phyloP scores from a whole-genome alignment of 2,329 filamentous ascomycete species.

The Xylariaceae sp. region DNA sequence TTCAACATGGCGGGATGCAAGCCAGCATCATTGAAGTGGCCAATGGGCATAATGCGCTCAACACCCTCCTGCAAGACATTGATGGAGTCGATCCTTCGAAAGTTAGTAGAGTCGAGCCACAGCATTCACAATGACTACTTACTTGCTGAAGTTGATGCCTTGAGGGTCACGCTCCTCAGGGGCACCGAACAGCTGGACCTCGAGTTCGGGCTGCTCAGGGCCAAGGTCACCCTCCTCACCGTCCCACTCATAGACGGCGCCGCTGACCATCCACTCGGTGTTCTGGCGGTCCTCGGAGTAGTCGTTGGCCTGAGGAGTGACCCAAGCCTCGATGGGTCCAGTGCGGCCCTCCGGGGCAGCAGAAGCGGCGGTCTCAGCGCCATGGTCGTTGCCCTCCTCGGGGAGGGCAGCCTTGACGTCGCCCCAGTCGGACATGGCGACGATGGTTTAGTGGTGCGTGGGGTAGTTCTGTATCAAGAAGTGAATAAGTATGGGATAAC shows the following conservation, averaged over 20 bases:
- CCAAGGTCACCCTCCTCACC: slow-evolving; percentile 86
- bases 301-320: slow-evolving; percentile 44
- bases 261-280: slow-evolving; percentile 51
- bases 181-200: slow-evolving; percentile 70
- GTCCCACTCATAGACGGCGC: slow-evolving; percentile 76
- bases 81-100: slow-evolving; percentile 51
- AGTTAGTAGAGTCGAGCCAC: slow-evolving; percentile 6
- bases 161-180: slow-evolving; percentile 54
- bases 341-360: slow-evolving; percentile 4
- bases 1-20: slow-evolving; percentile 80
- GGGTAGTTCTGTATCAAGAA: too few species aligned
- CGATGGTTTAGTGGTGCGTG: too few species aligned
- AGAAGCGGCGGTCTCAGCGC: slow-evolving; percentile 4
- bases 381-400: slow-evolving; percentile 11
- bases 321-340: slow-evolving; percentile 42
- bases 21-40: slow-evolving; percentile 70
- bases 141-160: slow-evolving; percentile 44
- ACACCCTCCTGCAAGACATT: slow-evolving; percentile 57
- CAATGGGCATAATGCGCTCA: slow-evolving; percentile 48
- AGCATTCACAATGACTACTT: neutral
- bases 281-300: slow-evolving; percentile 39
- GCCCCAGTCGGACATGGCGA: slow-evolving; percentile 27
- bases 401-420: slow-evolving; percentile 35
- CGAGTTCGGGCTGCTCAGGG: slow-evolving; percentile 66
- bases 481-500: too few species aligned